Evolutionary conservation across 352 stramenopile genomes (phyloP).

Genomic region (Pythium aquatile): DNA sequence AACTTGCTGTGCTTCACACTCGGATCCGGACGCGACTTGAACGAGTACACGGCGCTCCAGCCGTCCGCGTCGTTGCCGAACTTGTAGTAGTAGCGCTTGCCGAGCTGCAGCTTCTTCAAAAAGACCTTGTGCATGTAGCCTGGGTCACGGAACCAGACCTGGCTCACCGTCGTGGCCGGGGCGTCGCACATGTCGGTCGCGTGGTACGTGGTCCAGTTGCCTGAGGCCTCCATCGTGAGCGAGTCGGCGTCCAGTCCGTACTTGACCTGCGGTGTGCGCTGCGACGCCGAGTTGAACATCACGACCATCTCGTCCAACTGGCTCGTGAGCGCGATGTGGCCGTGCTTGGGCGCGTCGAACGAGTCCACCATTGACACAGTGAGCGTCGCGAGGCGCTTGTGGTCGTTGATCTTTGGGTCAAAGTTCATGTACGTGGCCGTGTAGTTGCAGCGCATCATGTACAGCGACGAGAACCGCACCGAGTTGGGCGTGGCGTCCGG

Average conservation of each 20-base stretch:
- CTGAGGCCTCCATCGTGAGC: slow-evolving; percentile 24
- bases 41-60: slow-evolving; percentile 68
- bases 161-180: slow-evolving; percentile 57
- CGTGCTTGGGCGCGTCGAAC: slow-evolving; percentile 61
- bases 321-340: slow-evolving; percentile 63
- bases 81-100: slow-evolving; percentile 69
- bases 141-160: slow-evolving; percentile 72
- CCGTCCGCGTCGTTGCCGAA: slow-evolving; percentile 77
- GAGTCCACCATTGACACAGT: slow-evolving; percentile 53
- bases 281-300: slow-evolving; percentile 76
- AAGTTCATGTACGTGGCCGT: slow-evolving; percentile 63
- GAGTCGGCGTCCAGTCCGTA: slow-evolving; percentile 14
- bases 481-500: slow-evolving; percentile 29
- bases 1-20: slow-evolving; percentile 49
- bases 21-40: slow-evolving; percentile 37
- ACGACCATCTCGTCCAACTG: slow-evolving; percentile 65
- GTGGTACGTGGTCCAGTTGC: slow-evolving; percentile 60
- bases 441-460: slow-evolving; percentile 81
- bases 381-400: slow-evolving; percentile 37
- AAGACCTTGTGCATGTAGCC: slow-evolving; percentile 83
- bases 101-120: slow-evolving; percentile 38
- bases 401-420: slow-evolving; percentile 40
- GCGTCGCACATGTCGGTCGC: slow-evolving; percentile 62
- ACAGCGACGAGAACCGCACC: slow-evolving; percentile 63
- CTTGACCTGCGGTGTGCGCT: slow-evolving; percentile 46